Base-by-base conservation (phyloP, 208 protist species). In the Trypanosoma melophagium region DNA sequence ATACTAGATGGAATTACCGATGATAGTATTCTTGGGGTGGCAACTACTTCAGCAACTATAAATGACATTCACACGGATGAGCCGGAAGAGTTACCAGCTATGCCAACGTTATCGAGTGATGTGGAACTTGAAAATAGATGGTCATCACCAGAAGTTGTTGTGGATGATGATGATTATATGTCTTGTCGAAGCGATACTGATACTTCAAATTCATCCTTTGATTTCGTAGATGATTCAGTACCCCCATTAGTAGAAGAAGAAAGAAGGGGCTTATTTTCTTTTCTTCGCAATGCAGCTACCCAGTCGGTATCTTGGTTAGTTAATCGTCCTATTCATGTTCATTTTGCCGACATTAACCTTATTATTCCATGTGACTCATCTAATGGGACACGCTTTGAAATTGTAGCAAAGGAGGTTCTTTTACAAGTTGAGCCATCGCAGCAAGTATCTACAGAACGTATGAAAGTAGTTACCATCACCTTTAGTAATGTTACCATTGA, bases 161-260 rank as follows among this genome's bases (percentile, higher is more conserved):
- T 49, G 17, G 69, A 82, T 19, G 66, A 80, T n/a, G 76, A 89
- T 31, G 87, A 90, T 41, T 80, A 87, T 22, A 72, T 79, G 31
- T 93, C 87, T 14, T 94, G 87, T 70, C 60, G 55, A 42, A 91
- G 87, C 70, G 84, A 80, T 42, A 63, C 62, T 64, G 80, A 90
- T 16, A 64, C 60, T 45, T 69, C 74, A 50, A 58, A 50, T n/a
- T 72, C 68, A 5, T 70, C 69, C 16, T 59, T 21, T 9, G 60
- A 63, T 2, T 40, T 50, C 14, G 62, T 22, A 5, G 66, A 73
- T 3, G 53, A 47, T 2, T 13, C 55, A 16, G 49, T 57, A 22
- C 50, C 41, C 10, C 41, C 51, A 7, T 35, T 35, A 35, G 28
- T 35, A 35, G 28, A 35, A 35, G 24, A 66, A n/a, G 21, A 53